Evolutionary conservation across 2,329 filamentous ascomycete genomes (phyloP), one percentile per base, ranked within the genome.

Genomic region (Penicillium sp.): DNA sequence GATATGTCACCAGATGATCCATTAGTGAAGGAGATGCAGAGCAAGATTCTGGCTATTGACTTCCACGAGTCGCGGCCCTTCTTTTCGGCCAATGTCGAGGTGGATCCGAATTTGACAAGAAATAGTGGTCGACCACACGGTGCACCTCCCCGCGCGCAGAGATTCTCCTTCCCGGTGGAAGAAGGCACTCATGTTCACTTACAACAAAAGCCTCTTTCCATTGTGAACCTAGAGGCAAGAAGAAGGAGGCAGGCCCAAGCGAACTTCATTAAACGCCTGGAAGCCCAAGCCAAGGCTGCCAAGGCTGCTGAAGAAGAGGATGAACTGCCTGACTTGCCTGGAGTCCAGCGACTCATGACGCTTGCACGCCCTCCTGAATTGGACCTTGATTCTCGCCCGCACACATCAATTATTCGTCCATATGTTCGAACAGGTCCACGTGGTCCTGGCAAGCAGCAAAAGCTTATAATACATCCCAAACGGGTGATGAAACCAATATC

Each of bases 21-120:
- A 2, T 53, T 70, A n/a, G 71, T 81, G 15, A 69, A 70, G 43
- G 63, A 71, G 2, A 61, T 81, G 57, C 74, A 77, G 54, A 64
- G 69, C 22, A 73, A 74, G 38, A 77, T 82, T 47, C 72, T 78
- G 8, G 65, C 73, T 17, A 58, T 58, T 12, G 68, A 72, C 33
- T 48, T 45, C n/a, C 26, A 39, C 15, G 47, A 57, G 38, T 67
- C 72, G 13, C 61, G 61, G n/a, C 63, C 67, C 28, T 75, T 75
- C 52, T 63, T 77, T 12, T 75, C 77, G 0, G 61, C 66, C 1
- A 68, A 69, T 48, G 67, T 70, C 22, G 67, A 71, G 32, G 59
- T 72, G 34, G 62, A 69, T 37, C 65, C 65, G 3, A 61, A 60
- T 3, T 54, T 69, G 44, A 68, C 62, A 17, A 70, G 62, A 48